Evolutionary conservation across 1,139 yeast species (phyloP), one percentile per base, ranked within the genome.

Genomic region (Diutina siamensis): DNA sequence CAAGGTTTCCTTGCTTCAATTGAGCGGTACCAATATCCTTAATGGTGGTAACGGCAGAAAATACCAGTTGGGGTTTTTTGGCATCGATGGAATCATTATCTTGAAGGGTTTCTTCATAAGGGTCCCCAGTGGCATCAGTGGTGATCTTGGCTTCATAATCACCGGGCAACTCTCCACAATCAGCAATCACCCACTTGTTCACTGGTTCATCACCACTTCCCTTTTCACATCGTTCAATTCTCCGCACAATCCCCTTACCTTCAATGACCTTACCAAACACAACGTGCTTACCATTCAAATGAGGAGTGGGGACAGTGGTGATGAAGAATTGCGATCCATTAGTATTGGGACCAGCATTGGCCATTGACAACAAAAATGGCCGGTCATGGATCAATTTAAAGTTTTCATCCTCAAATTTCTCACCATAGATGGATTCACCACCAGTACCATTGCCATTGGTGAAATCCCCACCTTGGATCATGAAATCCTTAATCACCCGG

Each of bases 11-110:
- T 35, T 70, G 71, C 58, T 86, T 86, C 66, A 86, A 81, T 51
- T 77, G 72, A 47, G 68, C 70, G 22, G 95, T 85, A 38, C 95
- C 97, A 51, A 86, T 76, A 7, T 74, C 80, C 63, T 89, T 89
- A 55, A 89, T 73, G n/a, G 65, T 64, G 36, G 67, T 66, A 13
- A 83, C 80, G 1, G 89, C 94, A 35, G 67, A 66, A 55, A 83
- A 71, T 7, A 86, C 94, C 8, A 82, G 67, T 40, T 74, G 76
- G 13, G 86, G 79, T 35, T 76, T 64, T 17, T 71, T 67, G 22
- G 72, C 55, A 55, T 86, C 83, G 40, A 85, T 76, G 45, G 67
- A 71, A 48, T 76, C 80, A 56, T 87, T 89, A 58, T 85, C 95
- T 41, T 76, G 81, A 49, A 89, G 70, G 20, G 72, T 71, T 46